These are phyloP conservation scores for Harringtonia lauricola DNA, from an alignment of 2,329 filamentous ascomycete genomes.

Conservation along the genomic window DNA sequence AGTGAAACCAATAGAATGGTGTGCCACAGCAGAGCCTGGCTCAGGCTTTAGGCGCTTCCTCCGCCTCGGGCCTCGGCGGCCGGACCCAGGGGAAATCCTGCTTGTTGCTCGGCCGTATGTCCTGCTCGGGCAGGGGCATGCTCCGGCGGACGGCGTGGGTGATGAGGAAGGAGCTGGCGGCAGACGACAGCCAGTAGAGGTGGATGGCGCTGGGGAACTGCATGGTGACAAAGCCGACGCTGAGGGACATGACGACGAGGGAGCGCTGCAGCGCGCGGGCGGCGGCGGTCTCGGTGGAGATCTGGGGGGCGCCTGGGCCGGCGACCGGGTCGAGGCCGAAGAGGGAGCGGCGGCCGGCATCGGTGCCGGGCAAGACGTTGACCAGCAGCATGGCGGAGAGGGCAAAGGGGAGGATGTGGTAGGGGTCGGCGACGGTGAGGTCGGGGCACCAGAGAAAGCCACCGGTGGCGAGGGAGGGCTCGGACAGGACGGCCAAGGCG, in stretches of 20 bases:
- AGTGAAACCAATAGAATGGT: too few species aligned
- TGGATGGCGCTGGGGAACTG: conserved; percentile 30
- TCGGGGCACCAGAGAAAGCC: conserved; percentile 46
- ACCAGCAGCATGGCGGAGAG: conserved; percentile 23
- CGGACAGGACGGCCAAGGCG: conserved; percentile 2
- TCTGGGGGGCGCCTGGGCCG: background rate
- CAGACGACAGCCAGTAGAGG: conserved; percentile 30
- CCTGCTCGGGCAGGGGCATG: conserved; percentile 15
- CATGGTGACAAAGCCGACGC: conserved; percentile 25
- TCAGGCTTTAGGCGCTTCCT: too few species aligned
- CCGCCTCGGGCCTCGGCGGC: too few species aligned
- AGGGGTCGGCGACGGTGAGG: conserved; percentile 40
- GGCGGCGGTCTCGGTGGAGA: background rate
- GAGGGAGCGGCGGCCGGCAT: conserved; percentile 13
- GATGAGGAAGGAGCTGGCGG: conserved; percentile 15
- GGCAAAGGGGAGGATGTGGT: conserved; percentile 32
- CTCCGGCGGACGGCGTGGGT: conserved; percentile 11
- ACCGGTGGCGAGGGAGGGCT: conserved; percentile 31
- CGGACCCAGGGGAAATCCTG: conserved; percentile 9
- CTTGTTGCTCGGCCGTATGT: conserved; percentile 12
- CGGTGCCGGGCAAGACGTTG: conserved; percentile 22
- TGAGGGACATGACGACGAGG: conserved; percentile 18
- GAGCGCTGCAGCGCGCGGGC: conserved; percentile 15
- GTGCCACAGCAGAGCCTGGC: too few species aligned
- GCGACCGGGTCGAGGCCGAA: conserved; percentile 11